Evolutionary conservation across 495 filamentous ascomycete genomes (phyloP).

Genomic region (Neurospora sp.): DNA sequence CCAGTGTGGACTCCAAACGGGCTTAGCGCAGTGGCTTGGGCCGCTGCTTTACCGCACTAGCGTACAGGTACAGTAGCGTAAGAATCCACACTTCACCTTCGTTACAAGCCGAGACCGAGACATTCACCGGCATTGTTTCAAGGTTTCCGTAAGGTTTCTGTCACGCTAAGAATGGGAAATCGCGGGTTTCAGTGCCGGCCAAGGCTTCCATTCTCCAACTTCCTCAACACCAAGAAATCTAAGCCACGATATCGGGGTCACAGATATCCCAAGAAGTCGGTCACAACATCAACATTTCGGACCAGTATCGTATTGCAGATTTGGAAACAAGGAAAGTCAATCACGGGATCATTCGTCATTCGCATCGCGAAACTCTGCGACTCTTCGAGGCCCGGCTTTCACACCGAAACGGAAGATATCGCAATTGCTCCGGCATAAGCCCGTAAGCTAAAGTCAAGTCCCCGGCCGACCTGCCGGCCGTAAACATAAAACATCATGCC

Average conservation of each 20-base stretch:
- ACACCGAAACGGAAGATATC: background rate
- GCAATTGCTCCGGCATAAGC: background rate
- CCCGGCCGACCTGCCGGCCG: background rate
- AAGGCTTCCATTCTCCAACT: background rate
- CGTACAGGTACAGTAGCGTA: background rate
- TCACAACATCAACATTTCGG: background rate
- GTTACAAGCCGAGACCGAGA: background rate
- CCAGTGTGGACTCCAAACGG: background rate
- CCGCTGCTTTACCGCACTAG: background rate
- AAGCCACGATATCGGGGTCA: background rate
- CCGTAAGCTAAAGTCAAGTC: background rate
- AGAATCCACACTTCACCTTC: background rate
- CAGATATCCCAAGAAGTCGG: background rate
- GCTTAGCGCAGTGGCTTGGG: background rate
- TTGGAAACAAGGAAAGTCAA: background rate
- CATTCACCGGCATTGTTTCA: background rate
- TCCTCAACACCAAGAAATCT: background rate
- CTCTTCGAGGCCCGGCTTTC: background rate
- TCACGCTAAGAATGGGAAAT: background rate
- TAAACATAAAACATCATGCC: conserved; percentile 6
- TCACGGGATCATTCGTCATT: background rate
- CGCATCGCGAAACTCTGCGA: background rate
- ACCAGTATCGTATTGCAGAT: background rate
- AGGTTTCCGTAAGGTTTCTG: background rate
- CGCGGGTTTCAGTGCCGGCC: background rate